These are phyloP conservation scores for Ganoderma leucocontextum DNA, from an alignment of 1,284 basidiomycete species.

Conservation along the genomic window DNA sequence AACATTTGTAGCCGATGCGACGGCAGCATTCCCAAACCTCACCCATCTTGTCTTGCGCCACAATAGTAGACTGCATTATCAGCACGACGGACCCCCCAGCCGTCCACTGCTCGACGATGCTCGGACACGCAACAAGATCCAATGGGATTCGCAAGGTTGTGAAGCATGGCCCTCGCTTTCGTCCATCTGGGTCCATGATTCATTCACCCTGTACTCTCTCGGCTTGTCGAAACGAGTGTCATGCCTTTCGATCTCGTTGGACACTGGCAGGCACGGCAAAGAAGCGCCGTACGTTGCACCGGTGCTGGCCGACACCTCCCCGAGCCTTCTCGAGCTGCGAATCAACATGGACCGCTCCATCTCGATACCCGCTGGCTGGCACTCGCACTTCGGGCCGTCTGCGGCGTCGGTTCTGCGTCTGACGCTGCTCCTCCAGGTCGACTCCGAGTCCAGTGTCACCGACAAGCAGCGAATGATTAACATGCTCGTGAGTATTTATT, in stretches of 20 bases:
- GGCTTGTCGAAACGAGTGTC: neutral
- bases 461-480: too few species aligned
- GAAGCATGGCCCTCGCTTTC: neutral
- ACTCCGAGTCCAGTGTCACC: neutral
- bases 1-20: neutral
- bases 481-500: neutral
- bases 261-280: neutral
- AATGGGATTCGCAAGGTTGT: neutral
- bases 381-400: neutral
- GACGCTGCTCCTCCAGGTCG: neutral
- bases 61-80: neutral
- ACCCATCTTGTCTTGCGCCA: neutral
- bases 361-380: neutral
- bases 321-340: neutral
- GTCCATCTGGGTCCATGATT: neutral
- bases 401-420: neutral
- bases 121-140: neutral
- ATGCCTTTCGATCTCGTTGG: neutral
- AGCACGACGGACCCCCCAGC: neutral
- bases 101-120: neutral
- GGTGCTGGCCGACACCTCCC: neutral
- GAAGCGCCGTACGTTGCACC: neutral
- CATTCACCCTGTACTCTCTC: neutral
- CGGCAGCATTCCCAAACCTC: neutral
- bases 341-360: neutral